A percentile compares a stretch with the other conserved stretches of the same genome.
Evolutionary conservation across 192 early-diverging fungal species (phyloP).

Genomic region (Entomortierella lignicola): DNA sequence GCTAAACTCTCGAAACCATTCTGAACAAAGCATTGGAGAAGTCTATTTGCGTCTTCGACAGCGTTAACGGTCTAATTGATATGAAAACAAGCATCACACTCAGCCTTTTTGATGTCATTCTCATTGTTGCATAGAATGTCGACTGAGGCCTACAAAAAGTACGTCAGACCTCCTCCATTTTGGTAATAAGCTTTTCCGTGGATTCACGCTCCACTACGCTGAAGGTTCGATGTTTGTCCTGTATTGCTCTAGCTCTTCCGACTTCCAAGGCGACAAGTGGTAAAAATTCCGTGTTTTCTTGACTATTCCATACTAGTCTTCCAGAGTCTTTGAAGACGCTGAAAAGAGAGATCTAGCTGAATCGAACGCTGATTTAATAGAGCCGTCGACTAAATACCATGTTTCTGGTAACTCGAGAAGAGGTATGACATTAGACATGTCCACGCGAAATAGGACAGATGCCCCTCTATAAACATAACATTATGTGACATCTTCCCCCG

Average conservation of each 20-base stretch:
- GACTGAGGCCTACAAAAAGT: conserved; percentile 25
- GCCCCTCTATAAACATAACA: conserved; percentile 31
- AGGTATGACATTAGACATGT: conserved; percentile 8
- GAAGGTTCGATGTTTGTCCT: conserved; percentile 7
- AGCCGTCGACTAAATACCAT: conserved; percentile 43
- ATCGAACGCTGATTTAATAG: background rate
- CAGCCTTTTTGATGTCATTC: too few species aligned
- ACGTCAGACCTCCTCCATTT: conserved; percentile 32
- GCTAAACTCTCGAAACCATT: too few species aligned
- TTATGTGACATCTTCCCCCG: background rate
- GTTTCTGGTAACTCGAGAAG: conserved; percentile 23
- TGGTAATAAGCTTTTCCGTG: conserved; percentile 12
- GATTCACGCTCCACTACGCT: conserved; percentile 1
- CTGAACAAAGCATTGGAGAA: too few species aligned
- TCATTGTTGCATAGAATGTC: too few species aligned
- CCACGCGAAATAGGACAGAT: conserved; percentile 6
- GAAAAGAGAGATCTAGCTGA: conserved; percentile 16
- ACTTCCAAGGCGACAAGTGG: conserved; percentile 25
- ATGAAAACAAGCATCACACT: too few species aligned
- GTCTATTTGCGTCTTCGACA: too few species aligned
- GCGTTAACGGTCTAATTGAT: too few species aligned
- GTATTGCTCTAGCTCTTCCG: conserved; percentile 14
- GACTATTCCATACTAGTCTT: conserved; percentile 15
- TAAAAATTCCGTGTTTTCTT: conserved; percentile 10
- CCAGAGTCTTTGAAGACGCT: conserved; percentile 27